Conservation (phyloP, 192 early-diverging fungal species). For the Allomyces javanicus region DNA sequence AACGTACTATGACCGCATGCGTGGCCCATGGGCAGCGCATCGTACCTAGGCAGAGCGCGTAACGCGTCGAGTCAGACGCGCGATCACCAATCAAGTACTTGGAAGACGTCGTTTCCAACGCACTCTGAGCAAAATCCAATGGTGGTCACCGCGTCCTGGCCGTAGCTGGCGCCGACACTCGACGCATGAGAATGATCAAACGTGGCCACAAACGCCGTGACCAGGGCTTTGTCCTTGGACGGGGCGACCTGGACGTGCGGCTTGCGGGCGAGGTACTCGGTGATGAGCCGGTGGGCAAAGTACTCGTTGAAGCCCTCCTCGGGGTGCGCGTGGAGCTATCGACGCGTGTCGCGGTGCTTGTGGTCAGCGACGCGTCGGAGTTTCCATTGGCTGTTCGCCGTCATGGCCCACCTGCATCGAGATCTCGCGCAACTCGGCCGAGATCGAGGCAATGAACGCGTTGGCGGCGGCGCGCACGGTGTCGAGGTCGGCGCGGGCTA, state of each 20-base stretch:
- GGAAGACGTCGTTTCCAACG: too few species aligned
- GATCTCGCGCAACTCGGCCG: neutral
- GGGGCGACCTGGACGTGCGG: neutral
- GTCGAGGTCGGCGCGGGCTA: neutral
- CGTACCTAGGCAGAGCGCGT: neutral
- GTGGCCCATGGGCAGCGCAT: neutral
- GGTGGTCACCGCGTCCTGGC: neutral
- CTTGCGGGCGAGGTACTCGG: neutral
- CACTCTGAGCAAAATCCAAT: slow-evolving; percentile 1
- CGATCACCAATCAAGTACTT: too few species aligned
- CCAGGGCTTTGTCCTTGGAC: neutral
- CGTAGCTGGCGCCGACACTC: neutral
- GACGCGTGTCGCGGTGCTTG: too few species aligned
- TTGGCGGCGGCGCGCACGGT: neutral
- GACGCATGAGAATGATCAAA: neutral
- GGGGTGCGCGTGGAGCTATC: neutral
- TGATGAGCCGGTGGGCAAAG: neutral
- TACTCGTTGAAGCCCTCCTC: neutral
- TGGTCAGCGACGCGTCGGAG: too few species aligned
- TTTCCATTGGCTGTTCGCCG: too few species aligned
- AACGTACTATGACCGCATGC: neutral
- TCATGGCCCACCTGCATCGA: neutral
- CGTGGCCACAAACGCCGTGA: neutral
- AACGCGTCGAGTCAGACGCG: too few species aligned
- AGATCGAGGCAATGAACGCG: neutral